A percentile compares a stretch with the other conserved stretches of the same genome.
These are phyloP conservation scores for Begonia fuchsioides DNA, from an alignment of 306 rosid species.

Conservation along the genomic window DNA sequence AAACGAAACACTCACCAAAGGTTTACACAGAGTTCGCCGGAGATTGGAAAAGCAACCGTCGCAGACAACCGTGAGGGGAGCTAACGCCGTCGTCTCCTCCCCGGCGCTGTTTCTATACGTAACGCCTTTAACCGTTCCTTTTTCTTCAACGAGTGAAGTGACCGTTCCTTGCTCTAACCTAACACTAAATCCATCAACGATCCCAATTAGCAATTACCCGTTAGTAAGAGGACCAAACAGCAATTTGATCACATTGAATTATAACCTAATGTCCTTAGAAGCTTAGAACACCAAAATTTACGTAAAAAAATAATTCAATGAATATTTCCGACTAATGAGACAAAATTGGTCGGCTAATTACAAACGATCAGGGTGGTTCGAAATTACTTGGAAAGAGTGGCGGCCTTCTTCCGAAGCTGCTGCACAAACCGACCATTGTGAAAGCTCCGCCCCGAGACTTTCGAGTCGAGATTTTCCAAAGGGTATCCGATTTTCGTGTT, in stretches of 20 bases:
- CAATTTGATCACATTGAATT: background rate
- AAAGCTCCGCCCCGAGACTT: slow-evolving; percentile 9
- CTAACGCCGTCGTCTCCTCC: slow-evolving; percentile 28
- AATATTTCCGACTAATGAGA: too few species aligned
- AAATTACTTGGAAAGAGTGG: slow-evolving; percentile 5
- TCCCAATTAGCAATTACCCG: too few species aligned
- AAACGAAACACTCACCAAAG: slow-evolving; percentile 24
- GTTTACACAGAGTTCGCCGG: slow-evolving; percentile 42
- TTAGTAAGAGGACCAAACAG: background rate
- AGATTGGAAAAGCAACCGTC: slow-evolving; percentile 69
- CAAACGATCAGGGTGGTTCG: background rate
- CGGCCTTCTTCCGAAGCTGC: slow-evolving; percentile 5
- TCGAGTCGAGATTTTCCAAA: slow-evolving; percentile 2
- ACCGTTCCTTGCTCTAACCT: slow-evolving; percentile 49
- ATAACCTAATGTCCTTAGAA: too few species aligned
- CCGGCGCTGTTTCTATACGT: slow-evolving; percentile 45
- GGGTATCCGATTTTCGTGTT: slow-evolving; percentile 2
- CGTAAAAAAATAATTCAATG: too few species aligned
- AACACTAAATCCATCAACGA: slow-evolving; percentile 17
- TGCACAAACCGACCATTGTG: slow-evolving; percentile 3
- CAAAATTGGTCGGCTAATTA: too few species aligned
- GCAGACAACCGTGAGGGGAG: slow-evolving; percentile 51
- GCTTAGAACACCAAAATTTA: too few species aligned
- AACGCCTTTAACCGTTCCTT: slow-evolving; percentile 43
- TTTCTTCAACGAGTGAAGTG: slow-evolving; percentile 38